Base-by-base conservation (phyloP, 1,139 yeast species). In the Taiozyma onychis region DNA sequence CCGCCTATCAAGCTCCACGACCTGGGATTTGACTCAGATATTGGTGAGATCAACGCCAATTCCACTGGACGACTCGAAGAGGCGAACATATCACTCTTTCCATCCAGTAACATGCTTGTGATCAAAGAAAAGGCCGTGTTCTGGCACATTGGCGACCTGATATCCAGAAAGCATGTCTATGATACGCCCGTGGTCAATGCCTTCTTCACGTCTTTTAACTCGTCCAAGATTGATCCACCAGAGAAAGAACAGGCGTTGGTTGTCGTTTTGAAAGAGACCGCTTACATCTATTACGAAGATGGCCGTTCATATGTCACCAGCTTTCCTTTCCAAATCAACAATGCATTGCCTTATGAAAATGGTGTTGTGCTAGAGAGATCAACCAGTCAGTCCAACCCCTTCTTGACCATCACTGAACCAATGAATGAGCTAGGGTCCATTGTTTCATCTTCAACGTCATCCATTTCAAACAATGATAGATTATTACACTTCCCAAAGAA, bases 381-480 rank as follows among this genome's bases (percentile, higher is more conserved):
- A 2, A 52, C 45, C 13, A 26, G 47, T 2, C 22, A 56, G 61
- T 45, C 63, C 59, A 58, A 81, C 4, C 74, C 76, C 47, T 81
- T 87, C 57, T 69, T 85, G 53, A 77, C 89, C 0, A 66, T 88
- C 56, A 75, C 79, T 1, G 91, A 85, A 58, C 91, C 95, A 1
- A 69, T 84, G 45, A 80, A 80, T 4, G 91, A 87, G 24, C 71
- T 85, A 47, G 84, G 91, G 2, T 69, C 79, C 6, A 78, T 88
- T 3, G 78, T 83, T 0, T 80, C 93, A 0, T 82, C 90, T 0
- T 81, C 93, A 1, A 83, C 87, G 0, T 78, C 89, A 1, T 79
- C 83, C 1, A 77, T 88, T 13, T 74, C 85, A 0, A 68, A 77
- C 2, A 70, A 72, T 44, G 95, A 88, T 61, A 77, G 75, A 48